A percentile compares a stretch with the other conserved stretches of the same genome.
Conservation (phyloP, 129 eudicot species). For the Tagetes erecta region DNA sequence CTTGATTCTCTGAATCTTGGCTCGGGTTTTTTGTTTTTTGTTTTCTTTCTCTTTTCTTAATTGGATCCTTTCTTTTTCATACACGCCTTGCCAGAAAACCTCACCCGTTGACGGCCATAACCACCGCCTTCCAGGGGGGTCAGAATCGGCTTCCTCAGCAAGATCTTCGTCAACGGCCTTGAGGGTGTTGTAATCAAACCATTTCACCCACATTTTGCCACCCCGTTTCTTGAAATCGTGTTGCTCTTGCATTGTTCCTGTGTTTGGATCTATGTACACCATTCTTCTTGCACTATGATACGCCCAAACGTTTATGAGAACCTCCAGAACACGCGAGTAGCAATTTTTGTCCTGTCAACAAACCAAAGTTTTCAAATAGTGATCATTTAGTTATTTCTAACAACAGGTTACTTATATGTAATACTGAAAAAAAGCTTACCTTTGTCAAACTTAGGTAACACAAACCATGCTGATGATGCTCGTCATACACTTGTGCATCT, state of each 20-base stretch:
- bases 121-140: constrained; percentile 53
- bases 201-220: constrained; percentile 93
- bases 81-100: constrained; percentile 82
- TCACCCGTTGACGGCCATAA: constrained; percentile 95
- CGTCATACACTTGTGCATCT: constrained; percentile 69
- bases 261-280: constrained; percentile 67
- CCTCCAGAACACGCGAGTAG: constrained; percentile 85
- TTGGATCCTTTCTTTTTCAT: constrained; percentile 67
- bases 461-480: constrained; percentile 63
- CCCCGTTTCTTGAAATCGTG: constrained; percentile 60
- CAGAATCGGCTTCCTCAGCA: constrained; percentile 81
- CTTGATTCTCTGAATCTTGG: constrained; percentile 62
- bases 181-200: constrained; percentile 71
- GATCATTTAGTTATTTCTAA: too few relatives aligned
- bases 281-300: constrained; percentile 88
- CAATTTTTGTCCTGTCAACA: constrained; percentile 80
- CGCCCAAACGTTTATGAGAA: constrained; percentile 89
- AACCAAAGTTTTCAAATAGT: not conserved
- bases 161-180: constrained; percentile 90
- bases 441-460: constrained; percentile 77
- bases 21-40: constrained; percentile 63
- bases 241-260: constrained; percentile 78
- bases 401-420: too few relatives aligned
- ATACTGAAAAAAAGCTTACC: constrained; percentile 39
- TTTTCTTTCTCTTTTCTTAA: constrained; percentile 55